Percentiles rank a stretch among this genome's conserved stretches.
phyloP scores from a whole-genome alignment of 768 basidiomycete species.

The Cubamyces sp. region DNA sequence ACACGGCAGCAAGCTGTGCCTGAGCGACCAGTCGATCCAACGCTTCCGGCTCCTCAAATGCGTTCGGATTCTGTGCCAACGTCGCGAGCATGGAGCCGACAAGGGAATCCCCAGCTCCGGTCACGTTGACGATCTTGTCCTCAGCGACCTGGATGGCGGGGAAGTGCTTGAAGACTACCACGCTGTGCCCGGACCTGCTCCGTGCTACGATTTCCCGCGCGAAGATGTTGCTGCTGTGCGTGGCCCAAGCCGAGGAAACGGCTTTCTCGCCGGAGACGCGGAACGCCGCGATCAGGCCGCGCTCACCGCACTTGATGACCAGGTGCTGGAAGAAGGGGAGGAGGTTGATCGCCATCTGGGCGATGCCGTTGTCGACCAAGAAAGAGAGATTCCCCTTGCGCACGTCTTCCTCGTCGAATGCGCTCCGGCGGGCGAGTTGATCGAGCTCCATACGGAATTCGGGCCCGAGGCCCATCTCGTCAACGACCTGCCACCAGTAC shows the following conservation, averaged over 20 bases:
- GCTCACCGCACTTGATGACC: conserved; percentile 82
- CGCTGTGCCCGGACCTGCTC: conserved; percentile 47
- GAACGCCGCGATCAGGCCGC: conserved; percentile 69
- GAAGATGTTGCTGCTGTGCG: conserved; percentile 49
- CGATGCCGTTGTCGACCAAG: conserved; percentile 69
- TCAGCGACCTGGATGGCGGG: conserved; percentile 51
- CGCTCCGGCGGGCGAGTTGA: conserved; percentile 53
- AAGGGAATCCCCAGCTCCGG: conserved; percentile 91
- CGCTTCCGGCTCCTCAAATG: conserved; percentile 49
- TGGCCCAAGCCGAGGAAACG: conserved; percentile 52
- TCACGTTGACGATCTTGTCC: conserved; percentile 64
- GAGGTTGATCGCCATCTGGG: conserved; percentile 80
- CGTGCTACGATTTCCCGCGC: conserved; percentile 56
- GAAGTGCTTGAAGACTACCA: conserved; percentile 74
- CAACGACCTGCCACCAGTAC: conserved; percentile 67
- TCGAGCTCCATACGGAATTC: conserved; percentile 70
- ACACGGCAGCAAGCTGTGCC: conserved; percentile 53
- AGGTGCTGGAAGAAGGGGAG: conserved; percentile 86
- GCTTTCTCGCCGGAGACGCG: conserved; percentile 48
- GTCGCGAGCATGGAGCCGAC: conserved; percentile 82
- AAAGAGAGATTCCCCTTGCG: conserved; percentile 54
- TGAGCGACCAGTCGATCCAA: conserved; percentile 50
- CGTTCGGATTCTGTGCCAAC: conserved; percentile 46
- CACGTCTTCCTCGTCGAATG: conserved; percentile 43
- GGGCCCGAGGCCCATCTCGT: conserved; percentile 66